A percentile compares a stretch with the other conserved stretches of the same genome.
Evolutionary conservation across 352 stramenopile species (phyloP).

Genomic region (Peronospora farinosa): DNA sequence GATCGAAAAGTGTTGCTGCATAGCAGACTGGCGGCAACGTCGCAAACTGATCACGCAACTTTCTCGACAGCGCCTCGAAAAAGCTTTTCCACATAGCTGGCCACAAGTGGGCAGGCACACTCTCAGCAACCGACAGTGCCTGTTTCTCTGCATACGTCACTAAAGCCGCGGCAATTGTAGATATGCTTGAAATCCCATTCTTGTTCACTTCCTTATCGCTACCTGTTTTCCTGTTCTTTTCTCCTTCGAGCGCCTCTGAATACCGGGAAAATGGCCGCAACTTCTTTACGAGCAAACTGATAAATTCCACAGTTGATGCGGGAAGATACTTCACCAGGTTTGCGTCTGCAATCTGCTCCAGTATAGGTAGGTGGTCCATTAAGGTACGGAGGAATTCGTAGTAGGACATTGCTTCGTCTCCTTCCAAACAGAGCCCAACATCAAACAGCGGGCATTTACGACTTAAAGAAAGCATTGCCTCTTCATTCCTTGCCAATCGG

Average conservation of each 20-base stretch:
- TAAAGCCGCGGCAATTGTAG: constrained; percentile 63
- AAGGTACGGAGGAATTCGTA: constrained; percentile 59
- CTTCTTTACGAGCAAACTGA: constrained; percentile 62
- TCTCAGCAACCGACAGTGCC: constrained; percentile 23
- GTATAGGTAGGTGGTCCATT: constrained; percentile 31
- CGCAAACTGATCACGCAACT: constrained; percentile 51
- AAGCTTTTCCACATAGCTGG: constrained; percentile 53
- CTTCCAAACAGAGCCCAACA: constrained; percentile 21
- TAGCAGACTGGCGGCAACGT: constrained; percentile 50
- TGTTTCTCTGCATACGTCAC: constrained; percentile 69
- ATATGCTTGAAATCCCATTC: constrained; percentile 66
- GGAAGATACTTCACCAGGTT: constrained; percentile 43
- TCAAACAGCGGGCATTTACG: constrained; percentile 48
- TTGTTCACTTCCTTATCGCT: constrained; percentile 78
- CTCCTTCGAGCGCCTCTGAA: constrained; percentile 60
- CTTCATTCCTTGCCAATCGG: constrained; percentile 32
- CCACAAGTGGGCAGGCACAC: constrained; percentile 30
- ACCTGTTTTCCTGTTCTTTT: constrained; percentile 64
- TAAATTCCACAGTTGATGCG: constrained; percentile 38
- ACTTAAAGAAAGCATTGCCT: constrained; percentile 35
- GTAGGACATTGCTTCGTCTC: constrained; percentile 36
- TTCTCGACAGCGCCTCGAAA: constrained; percentile 46
- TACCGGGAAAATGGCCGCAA: constrained; percentile 68
- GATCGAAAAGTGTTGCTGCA: constrained; percentile 67
- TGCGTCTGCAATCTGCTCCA: constrained; percentile 57